A percentile compares a stretch with the other conserved stretches of the same genome.
Conservation (phyloP, 2,329 filamentous ascomycete genomes). For the Parascedosporium putredinis region DNA sequence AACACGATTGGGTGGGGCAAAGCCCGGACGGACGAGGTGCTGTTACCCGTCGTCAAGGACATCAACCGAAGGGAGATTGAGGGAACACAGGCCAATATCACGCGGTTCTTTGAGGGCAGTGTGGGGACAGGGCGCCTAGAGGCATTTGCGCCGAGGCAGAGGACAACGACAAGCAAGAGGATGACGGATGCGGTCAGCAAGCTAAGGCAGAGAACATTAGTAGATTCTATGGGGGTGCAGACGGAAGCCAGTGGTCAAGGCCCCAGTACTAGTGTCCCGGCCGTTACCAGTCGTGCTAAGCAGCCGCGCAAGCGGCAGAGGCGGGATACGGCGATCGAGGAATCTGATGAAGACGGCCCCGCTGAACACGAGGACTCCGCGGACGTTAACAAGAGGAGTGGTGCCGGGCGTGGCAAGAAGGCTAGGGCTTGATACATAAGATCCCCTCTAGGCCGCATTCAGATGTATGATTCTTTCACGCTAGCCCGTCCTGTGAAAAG, state of each 20-base stretch:
- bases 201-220: constrained; percentile 33
- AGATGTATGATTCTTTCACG: too few species aligned
- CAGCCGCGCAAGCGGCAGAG: background rate
- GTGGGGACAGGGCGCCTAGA: constrained; percentile 58
- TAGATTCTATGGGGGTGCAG: background rate
- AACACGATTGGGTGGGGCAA: constrained; percentile 84
- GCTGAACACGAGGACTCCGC: background rate
- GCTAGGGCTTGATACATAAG: background rate
- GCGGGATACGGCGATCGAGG: background rate
- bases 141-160: constrained; percentile 61
- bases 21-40: constrained; percentile 87
- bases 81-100: constrained; percentile 94
- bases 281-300: background rate
- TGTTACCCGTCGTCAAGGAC: constrained; percentile 89
- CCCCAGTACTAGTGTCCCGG: background rate
- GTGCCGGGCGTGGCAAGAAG: background rate
- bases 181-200: constrained; percentile 66
- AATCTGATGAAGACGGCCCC: background rate
- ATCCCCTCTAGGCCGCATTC: too few species aligned
- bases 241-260: background rate
- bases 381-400: background rate
- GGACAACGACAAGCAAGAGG: constrained; percentile 53
- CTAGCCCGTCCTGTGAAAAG: too few species aligned
- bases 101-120: constrained; percentile 72
- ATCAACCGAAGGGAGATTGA: constrained; percentile 85